phyloP scores from a whole-genome alignment of 352 stramenopile genomes.

The Globisporangium camurandrum region DNA sequence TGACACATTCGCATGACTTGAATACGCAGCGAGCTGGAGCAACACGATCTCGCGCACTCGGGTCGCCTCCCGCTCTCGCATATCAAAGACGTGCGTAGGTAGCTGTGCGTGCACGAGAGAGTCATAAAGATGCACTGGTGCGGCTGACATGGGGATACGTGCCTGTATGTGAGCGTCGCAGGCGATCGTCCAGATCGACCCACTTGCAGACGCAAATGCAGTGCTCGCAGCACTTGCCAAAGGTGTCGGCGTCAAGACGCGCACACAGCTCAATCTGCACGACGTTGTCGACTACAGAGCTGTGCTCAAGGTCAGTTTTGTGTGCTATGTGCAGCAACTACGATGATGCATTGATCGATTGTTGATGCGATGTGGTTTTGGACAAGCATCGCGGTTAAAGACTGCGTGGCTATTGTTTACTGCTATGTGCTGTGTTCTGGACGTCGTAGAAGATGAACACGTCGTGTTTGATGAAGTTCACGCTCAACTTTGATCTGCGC shows the following conservation, averaged over 20 bases:
- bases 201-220: conserved; percentile 25
- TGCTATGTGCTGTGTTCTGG: neutral
- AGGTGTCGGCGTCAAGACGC: conserved; percentile 31
- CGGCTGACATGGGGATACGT: no score
- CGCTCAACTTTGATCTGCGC: conserved; percentile 60
- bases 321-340: neutral
- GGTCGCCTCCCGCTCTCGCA: conserved; percentile 34
- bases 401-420: neutral
- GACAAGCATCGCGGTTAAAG: no score
- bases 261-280: conserved; percentile 33
- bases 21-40: conserved; percentile 40
- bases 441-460: conserved; percentile 53
- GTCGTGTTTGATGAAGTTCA: conserved; percentile 66
- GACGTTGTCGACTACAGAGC: conserved; percentile 49
- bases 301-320: conserved; percentile 33
- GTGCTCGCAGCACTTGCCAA: conserved; percentile 30
- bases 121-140: neutral
- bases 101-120: neutral
- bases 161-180: conserved; percentile 3
- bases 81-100: conserved; percentile 16
- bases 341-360: no score
- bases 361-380: no score
- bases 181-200: conserved; percentile 44
- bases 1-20: no score
- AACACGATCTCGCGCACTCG: conserved; percentile 32